phyloP scores from a whole-genome alignment of 164 flowering plant species.

The Chloranthus sessilifolius region DNA sequence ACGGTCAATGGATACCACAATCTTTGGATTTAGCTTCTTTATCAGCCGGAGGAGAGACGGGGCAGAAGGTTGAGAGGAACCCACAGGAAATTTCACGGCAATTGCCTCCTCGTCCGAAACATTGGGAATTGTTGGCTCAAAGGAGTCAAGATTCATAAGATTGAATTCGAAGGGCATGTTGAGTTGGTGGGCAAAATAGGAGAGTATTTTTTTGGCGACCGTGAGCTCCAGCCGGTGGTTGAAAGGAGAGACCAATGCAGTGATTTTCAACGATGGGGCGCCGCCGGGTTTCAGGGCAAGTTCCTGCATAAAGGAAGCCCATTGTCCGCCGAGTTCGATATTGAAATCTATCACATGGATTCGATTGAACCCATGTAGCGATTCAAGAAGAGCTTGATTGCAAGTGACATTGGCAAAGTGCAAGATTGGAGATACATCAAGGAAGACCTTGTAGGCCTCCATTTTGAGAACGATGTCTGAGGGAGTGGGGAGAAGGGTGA shows the following conservation, averaged over 20 bases:
- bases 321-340: slow-evolving; percentile 57
- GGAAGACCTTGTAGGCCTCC: slow-evolving; percentile 51
- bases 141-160: slow-evolving; percentile 31
- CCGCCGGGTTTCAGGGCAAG: slow-evolving; percentile 36
- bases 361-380: slow-evolving; percentile 31
- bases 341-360: slow-evolving; percentile 57
- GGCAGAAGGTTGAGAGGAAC: slow-evolving; percentile 19
- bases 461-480: slow-evolving; percentile 37
- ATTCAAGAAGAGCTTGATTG: slow-evolving; percentile 58
- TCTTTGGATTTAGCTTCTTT: slow-evolving; percentile 49
- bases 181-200: slow-evolving; percentile 42
- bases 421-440: slow-evolving; percentile 52
- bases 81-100: slow-evolving; percentile 50
- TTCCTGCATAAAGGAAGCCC: slow-evolving; percentile 71
- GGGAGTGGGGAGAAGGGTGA: slow-evolving; percentile 25
- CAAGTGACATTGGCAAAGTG: slow-evolving; percentile 57
- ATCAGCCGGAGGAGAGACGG: slow-evolving; percentile 43
- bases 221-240: slow-evolving; percentile 29
- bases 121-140: slow-evolving; percentile 24
- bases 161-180: slow-evolving; percentile 40
- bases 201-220: slow-evolving; percentile 46
- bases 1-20: slow-evolving; percentile 42
- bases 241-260: slow-evolving; percentile 48
- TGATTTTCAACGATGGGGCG: slow-evolving; percentile 38
- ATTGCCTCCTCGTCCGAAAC: slow-evolving; percentile 30